Base-by-base conservation (phyloP, 768 basidiomycete genomes). In the Phlegmacium glaucopus region DNA sequence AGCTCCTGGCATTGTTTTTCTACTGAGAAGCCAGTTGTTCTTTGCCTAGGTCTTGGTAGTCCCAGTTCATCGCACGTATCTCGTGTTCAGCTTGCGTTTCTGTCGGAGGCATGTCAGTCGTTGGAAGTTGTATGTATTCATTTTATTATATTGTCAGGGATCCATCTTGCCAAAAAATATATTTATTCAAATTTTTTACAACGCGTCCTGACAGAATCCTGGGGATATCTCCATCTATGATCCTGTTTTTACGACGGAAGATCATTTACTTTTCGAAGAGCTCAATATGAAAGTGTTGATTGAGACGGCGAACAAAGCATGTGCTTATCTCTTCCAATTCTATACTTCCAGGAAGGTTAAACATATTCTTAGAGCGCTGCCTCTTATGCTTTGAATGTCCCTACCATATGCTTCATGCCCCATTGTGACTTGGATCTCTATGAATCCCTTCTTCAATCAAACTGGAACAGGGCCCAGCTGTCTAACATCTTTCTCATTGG, bases 21-120 rank as follows among this genome's bases (percentile, higher is more conserved):
- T 43, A 25, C 44, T 38, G 45, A 39, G 26, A 41, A 34, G 10
- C 46, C 54, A 42, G 51, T 44, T 17, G 39, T 85, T 39, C 60
- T 90, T 35, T 90, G 87, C 62, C 76, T 90, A 11, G 87, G 87
- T 9, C 70, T 90, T 25, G 87, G 87, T 42, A 85, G 83, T 61
- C 87, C 87, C n/a, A 68, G 73, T 13, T 59, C 69, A 35, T 88
- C 85, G 40, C 69, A 69, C 41, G 78, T 78, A 47, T 75, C 87
- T 30, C 77, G 83, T 49, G 77, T 76, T 29, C 87, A 90, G 54
- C 82, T 90, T 25, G 83, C 75, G 15, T 79, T 87, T 57, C 73
- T 90, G 55, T 69, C 78, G 37, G 70, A 72, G 45, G 62, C 79
- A 30, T 83, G 79, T 60, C 62, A 76, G 44, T 57, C 59, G 51